Percentiles rank a stretch among this genome's conserved stretches.
Evolutionary conservation across 2,329 filamentous ascomycete genomes (phyloP).

Genomic region (Thielaviopsis euricoi): DNA sequence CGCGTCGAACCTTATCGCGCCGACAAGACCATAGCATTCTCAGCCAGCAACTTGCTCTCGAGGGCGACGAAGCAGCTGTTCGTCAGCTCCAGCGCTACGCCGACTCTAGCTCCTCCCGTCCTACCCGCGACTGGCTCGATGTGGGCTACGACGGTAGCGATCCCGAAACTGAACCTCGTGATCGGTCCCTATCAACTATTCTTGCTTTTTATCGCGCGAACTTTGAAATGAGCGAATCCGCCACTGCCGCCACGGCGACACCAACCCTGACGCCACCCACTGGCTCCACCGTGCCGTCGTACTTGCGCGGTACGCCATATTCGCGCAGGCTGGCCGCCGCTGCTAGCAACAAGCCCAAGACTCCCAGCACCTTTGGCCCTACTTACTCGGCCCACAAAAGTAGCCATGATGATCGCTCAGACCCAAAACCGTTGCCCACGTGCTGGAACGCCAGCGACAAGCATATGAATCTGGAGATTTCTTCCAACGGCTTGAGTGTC

Average conservation of each 20-base stretch:
- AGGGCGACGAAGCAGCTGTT: not conserved
- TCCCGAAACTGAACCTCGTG: not conserved
- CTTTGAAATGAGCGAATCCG: constrained; percentile 16
- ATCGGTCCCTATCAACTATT: constrained; percentile 34
- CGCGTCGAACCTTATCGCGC: not conserved
- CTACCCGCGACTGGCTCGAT: too few relatives aligned
- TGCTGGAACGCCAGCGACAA: constrained; percentile 36
- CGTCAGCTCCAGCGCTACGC: not conserved
- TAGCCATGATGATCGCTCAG: not conserved
- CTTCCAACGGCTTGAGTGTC: constrained; percentile 57
- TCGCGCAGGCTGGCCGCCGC: constrained; percentile 58
- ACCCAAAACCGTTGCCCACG: constrained; percentile 39
- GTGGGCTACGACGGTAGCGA: not conserved
- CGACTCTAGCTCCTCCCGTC: not conserved
- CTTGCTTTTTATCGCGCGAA: constrained; percentile 35
- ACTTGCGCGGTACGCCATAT: constrained; percentile 63
- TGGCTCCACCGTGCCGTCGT: constrained; percentile 57
- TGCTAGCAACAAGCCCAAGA: constrained; percentile 21
- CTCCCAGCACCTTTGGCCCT: not conserved
- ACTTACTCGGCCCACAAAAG: not conserved
- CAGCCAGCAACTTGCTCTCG: not conserved
- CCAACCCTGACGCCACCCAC: constrained; percentile 13
- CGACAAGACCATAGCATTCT: not conserved
- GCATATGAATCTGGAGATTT: constrained; percentile 44
- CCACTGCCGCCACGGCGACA: not conserved